Conservation (phyloP, 73 alveolate species). For the Tetrahymena borealis region DNA sequence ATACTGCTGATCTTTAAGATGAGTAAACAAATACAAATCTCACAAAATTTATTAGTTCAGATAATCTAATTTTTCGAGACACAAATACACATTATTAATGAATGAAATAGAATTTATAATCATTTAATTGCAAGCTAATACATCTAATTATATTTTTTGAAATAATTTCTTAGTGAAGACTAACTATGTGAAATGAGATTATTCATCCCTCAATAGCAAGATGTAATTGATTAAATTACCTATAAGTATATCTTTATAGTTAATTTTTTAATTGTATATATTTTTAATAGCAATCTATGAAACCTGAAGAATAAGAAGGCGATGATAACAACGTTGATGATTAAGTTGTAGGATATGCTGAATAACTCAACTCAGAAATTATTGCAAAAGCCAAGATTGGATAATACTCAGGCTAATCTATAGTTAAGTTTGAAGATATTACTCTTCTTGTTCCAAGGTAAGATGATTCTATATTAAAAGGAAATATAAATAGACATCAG, state of each 20-base stretch:
- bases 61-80: neutral
- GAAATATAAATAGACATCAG: too few species aligned
- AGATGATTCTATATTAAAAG: too few species aligned
- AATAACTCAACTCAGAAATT: constrained; percentile 63
- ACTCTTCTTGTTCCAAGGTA: constrained; percentile 78
- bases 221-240: neutral
- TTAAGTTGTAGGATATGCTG: constrained; percentile 64
- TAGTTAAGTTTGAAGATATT: constrained; percentile 66
- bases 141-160: neutral
- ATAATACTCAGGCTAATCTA: constrained; percentile 63
- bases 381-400: constrained; percentile 81
- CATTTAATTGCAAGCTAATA: too few species aligned
- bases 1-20: neutral
- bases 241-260: neutral
- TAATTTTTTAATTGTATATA: neutral
- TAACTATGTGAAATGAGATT: neutral
- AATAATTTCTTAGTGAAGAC: neutral
- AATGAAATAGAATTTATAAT: too few species aligned
- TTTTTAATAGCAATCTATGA: neutral
- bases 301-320: constrained; percentile 27
- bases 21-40: too few species aligned
- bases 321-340: constrained; percentile 49
- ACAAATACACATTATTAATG: neutral
- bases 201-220: neutral
- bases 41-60: too few species aligned